A percentile compares a stretch with the other conserved stretches of the same genome.
These are phyloP conservation scores for Zancudomyces culisetae DNA, from an alignment of 371 early-diverging fungal genomes.

Conservation along the genomic window DNA sequence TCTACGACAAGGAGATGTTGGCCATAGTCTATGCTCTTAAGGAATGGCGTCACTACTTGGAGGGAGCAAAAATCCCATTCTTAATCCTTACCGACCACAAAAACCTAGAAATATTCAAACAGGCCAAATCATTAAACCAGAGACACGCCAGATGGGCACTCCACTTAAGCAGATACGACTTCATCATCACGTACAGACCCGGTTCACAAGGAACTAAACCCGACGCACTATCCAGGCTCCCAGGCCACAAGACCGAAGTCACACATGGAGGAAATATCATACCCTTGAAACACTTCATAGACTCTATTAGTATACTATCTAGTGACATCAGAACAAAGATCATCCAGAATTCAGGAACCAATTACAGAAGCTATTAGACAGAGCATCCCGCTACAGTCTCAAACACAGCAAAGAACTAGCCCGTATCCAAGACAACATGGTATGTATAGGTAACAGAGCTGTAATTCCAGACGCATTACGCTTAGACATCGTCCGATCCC, in stretches of 20 bases:
- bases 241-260: background rate
- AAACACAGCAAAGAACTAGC: too few relatives aligned
- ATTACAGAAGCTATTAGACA: background rate
- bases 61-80: background rate
- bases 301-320: background rate
- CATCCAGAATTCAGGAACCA: background rate
- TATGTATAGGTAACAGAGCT: too few relatives aligned
- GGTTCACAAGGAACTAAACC: conserved; percentile 1
- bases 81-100: background rate
- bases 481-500: too few relatives aligned
- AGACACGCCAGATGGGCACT: background rate
- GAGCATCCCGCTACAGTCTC: too few relatives aligned
- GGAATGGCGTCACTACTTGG: conserved; percentile 1
- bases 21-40: conserved; percentile 1
- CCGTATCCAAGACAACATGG: too few relatives aligned
- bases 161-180: conserved; percentile 1
- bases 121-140: background rate
- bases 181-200: conserved; percentile 2
- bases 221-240: conserved; percentile 5
- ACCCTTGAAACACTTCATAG: background rate
- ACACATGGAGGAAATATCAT: background rate
- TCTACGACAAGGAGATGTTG: background rate
- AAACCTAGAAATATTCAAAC: background rate
- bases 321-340: background rate
- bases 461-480: too few relatives aligned